A percentile compares a stretch with the other conserved stretches of the same genome.
phyloP scores from a whole-genome alignment of 2,329 filamentous ascomycete species.

The Penicillium nordicum region DNA sequence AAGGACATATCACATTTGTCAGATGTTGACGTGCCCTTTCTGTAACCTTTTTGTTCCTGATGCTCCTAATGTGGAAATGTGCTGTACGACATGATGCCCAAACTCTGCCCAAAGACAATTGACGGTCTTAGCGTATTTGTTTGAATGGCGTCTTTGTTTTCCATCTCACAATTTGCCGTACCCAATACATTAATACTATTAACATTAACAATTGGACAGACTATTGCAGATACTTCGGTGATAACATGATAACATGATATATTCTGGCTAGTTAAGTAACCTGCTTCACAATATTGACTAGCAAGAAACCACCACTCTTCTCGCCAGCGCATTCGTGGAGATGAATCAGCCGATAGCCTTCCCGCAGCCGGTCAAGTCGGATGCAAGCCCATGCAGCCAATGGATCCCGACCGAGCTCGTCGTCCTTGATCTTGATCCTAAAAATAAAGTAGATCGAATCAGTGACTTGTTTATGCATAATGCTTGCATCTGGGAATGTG shows the following conservation, averaged over 20 bases:
- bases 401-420: conserved; percentile 74
- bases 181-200: neutral
- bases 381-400: conserved; percentile 87
- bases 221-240: neutral
- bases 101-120: neutral
- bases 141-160: too few species aligned
- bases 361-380: conserved; percentile 72
- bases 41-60: neutral
- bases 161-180: neutral
- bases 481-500: neutral
- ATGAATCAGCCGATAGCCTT: conserved; percentile 74
- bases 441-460: neutral
- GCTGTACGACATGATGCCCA: conserved; percentile 6
- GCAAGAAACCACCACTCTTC: conserved; percentile 63
- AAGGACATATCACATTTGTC: conserved; percentile 1
- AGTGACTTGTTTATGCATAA: neutral
- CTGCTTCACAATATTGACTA: conserved; percentile 69
- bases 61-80: neutral
- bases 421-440: conserved; percentile 82
- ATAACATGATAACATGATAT: too few species aligned
- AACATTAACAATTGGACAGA: neutral
- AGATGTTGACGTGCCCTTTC: neutral
- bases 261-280: conserved; percentile 14
- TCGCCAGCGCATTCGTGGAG: conserved; percentile 67
- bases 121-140: too few species aligned